Evolutionary conservation across 129 eudicot genomes (phyloP).

Genomic region (Cynara cardunculus): DNA sequence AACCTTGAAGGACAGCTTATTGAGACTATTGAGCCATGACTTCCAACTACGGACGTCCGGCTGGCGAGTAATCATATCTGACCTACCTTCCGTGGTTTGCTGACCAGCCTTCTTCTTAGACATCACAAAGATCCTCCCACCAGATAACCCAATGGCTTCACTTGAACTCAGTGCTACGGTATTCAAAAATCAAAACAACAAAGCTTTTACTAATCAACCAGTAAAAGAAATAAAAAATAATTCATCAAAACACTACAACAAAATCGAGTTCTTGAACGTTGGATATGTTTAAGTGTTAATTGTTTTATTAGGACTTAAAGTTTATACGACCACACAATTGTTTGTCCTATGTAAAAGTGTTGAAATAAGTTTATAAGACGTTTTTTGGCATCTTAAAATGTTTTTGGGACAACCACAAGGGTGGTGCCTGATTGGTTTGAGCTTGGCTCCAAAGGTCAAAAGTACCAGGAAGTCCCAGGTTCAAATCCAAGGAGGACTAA

Average conservation of each 20-base stretch:
- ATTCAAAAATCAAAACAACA: background rate
- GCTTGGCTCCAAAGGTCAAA: no score
- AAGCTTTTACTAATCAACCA: background rate
- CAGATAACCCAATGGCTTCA: conserved; percentile 10
- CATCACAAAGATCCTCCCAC: conserved; percentile 13
- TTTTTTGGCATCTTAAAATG: no score
- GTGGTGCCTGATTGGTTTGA: no score
- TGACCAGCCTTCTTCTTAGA: conserved; percentile 2
- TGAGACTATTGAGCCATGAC: background rate
- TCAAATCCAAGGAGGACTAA: no score
- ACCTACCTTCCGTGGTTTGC: background rate
- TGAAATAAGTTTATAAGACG: background rate
- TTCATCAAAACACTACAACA: background rate
- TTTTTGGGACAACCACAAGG: no score
- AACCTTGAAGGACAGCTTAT: background rate
- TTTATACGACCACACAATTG: background rate
- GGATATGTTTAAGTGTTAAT: background rate
- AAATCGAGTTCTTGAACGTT: background rate
- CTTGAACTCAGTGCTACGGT: background rate
- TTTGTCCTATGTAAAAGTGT: background rate
- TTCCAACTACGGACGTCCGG: conserved; percentile 7
- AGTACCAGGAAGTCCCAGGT: no score
- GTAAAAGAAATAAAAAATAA: background rate
- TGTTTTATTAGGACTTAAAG: background rate
- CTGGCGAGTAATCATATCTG: background rate